A percentile compares a stretch with the other conserved stretches of the same genome.
Conservation (phyloP, 106 monocot genomes). For the Acanthochlamys bracteata region DNA sequence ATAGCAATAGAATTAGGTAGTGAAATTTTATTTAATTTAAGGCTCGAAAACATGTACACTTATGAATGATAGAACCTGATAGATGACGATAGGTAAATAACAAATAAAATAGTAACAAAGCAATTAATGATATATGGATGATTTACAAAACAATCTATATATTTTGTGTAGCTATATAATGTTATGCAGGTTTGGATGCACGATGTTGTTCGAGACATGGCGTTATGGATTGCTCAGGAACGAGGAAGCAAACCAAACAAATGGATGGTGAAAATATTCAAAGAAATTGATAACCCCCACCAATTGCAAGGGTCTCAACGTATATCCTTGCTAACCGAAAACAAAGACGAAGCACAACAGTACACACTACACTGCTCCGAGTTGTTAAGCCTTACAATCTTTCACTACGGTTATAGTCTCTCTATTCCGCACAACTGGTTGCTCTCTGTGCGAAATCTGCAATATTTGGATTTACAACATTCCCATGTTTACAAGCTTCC, state of each 20-base stretch:
- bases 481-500: background rate
- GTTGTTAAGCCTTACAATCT: slow-evolving; percentile 3
- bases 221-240: slow-evolving; percentile 14
- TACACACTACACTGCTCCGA: background rate
- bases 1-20: too few species aligned
- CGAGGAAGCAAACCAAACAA: background rate
- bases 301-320: background rate
- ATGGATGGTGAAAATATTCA: slow-evolving; percentile 6
- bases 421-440: slow-evolving; percentile 4
- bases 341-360: background rate
- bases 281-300: background rate
- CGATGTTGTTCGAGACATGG: slow-evolving; percentile 22
- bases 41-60: too few species aligned
- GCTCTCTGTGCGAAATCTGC: background rate
- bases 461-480: slow-evolving; percentile 21
- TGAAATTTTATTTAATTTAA: too few species aligned
- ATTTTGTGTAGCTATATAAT: too few species aligned
- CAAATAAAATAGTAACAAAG: too few species aligned
- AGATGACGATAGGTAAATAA: too few species aligned
- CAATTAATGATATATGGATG: too few species aligned
- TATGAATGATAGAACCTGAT: too few species aligned
- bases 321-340: slow-evolving; percentile 10
- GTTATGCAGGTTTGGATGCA: slow-evolving; percentile 25
- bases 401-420: too few species aligned
- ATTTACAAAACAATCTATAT: too few species aligned